phyloP scores from a whole-genome alignment of 2,329 filamentous ascomycete species.

The Sclerotinia subarctica region DNA sequence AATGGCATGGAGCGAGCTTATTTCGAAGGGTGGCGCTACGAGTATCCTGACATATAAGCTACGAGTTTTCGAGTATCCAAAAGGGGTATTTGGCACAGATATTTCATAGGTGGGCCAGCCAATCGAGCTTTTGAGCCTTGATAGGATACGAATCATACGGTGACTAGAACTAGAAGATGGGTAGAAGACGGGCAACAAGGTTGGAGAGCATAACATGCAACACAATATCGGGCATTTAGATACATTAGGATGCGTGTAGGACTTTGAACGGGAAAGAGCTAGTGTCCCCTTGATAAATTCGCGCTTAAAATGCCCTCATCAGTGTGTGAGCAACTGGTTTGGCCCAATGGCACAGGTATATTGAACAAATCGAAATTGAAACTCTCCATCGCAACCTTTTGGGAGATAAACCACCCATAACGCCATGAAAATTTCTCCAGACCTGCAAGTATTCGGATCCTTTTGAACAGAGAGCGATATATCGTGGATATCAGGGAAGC shows the following conservation, averaged over 20 bases:
- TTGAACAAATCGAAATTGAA: not conserved
- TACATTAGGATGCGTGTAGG: not conserved
- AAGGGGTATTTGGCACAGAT: not conserved
- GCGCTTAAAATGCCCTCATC: not conserved
- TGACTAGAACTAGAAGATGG: not conserved
- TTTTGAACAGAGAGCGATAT: not conserved
- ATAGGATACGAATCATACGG: not conserved
- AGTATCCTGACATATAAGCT: not conserved
- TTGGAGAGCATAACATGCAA: not conserved
- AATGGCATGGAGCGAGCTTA: not conserved
- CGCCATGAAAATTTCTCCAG: not conserved
- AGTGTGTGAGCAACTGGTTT: not conserved
- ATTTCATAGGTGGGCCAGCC: not conserved
- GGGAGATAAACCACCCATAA: constrained; percentile 3
- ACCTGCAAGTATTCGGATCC: not conserved
- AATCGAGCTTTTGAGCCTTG: not conserved
- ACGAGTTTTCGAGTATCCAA: not conserved
- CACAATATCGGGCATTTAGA: not conserved
- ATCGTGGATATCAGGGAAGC: not conserved
- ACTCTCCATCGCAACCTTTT: not conserved
- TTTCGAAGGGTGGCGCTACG: not conserved
- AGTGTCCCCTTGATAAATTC: not conserved
- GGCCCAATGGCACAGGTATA: not conserved
- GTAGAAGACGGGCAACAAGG: not conserved
- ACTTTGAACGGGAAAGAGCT: not conserved